phyloP scores from a whole-genome alignment of 768 basidiomycete species.

The Pholiota conissans region DNA sequence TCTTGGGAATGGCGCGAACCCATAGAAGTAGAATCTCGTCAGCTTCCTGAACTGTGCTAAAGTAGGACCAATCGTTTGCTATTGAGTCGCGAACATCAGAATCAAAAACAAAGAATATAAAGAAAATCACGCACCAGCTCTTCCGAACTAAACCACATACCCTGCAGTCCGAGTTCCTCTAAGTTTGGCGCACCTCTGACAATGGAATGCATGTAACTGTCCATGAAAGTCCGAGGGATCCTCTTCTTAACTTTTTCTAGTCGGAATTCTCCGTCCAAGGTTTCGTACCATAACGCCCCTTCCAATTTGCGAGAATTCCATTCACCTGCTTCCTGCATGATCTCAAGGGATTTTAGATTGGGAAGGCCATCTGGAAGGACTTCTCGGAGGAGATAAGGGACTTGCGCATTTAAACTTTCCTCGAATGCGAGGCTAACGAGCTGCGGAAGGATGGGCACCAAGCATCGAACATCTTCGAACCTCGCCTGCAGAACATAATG shows the following conservation, averaged over 20 bases:
- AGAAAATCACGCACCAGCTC: not conserved
- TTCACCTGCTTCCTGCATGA: conserved; percentile 12
- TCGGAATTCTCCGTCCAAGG: too few species aligned
- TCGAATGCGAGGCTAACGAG: conserved; percentile 7
- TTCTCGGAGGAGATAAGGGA: conserved; percentile 19
- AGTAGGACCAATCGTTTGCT: not conserved
- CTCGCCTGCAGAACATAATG: not conserved
- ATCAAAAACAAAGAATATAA: too few species aligned
- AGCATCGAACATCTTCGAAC: conserved; percentile 6
- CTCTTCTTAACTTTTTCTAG: not conserved
- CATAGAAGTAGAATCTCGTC: not conserved
- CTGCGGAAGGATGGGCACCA: conserved; percentile 8
- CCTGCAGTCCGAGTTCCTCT: conserved; percentile 3
- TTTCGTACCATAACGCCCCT: not conserved
- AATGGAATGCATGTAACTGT: conserved; percentile 13
- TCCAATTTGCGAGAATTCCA: conserved; percentile 3
- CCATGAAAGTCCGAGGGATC: not conserved
- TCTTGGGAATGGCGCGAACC: not conserved
- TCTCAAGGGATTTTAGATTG: too few species aligned
- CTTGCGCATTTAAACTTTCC: conserved; percentile 12
- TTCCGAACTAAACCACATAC: not conserved
- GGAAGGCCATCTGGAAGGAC: conserved; percentile 14
- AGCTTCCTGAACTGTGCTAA: not conserved
- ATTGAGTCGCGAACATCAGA: too few species aligned
- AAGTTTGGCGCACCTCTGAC: conserved; percentile 13